Conservation (phyloP, 345 rosid genomes). For the Eucalyptus cladocalyx region DNA sequence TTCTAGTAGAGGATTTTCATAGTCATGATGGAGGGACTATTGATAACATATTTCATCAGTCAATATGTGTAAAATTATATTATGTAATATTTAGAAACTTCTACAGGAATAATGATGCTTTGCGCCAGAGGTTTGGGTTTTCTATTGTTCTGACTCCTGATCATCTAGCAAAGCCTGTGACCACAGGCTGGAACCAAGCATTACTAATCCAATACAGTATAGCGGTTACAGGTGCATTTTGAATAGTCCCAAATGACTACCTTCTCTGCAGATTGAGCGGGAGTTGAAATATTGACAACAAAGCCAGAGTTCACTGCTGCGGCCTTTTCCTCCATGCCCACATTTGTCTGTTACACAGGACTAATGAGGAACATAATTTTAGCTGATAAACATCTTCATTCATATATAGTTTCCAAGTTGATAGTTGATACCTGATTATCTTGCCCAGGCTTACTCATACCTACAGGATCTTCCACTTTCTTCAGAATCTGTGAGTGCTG, state of each 20-base stretch:
- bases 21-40: not conserved
- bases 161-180: not conserved
- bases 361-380: not conserved
- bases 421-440: not conserved
- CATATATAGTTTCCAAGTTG: not conserved
- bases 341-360: not conserved
- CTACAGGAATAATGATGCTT: not conserved
- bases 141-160: not conserved
- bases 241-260: not conserved
- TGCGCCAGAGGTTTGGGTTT: not conserved
- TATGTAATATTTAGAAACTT: not conserved
- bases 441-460: not conserved
- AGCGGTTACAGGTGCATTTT: not conserved
- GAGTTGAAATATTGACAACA: constrained; percentile 4
- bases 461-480: not conserved
- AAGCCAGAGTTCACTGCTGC: constrained; percentile 4
- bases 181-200: not conserved
- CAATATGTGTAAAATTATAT: not conserved
- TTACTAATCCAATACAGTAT: not conserved
- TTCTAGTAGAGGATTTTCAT: not conserved
- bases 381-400: not conserved
- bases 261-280: constrained; percentile 13
- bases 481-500: not conserved
- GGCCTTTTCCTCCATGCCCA: not conserved
- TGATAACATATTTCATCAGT: not conserved